Base-by-base conservation (phyloP, 1,284 basidiomycete species). In the Ceratobasidium theobromae region DNA sequence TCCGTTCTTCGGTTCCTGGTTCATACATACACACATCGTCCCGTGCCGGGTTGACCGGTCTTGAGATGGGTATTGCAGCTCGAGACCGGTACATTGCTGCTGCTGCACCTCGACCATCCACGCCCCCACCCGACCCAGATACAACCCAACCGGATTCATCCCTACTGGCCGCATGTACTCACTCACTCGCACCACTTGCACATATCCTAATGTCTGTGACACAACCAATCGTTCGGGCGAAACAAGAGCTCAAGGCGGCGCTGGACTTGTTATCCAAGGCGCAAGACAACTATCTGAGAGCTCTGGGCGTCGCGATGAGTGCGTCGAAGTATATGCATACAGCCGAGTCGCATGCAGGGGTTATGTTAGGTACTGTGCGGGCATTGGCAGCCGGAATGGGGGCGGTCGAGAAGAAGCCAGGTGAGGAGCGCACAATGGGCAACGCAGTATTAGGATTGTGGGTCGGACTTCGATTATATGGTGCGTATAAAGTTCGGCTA, bases 321-420 rank as follows among this genome's bases (percentile, higher is more conserved):
- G 80, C 86, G 1, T 81, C 84, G 18, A 85, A 89, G 69, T 91
- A 89, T 69, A 71, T 87, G 28, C 83, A 88, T 68, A 90, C 88
- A 0, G 82, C 87, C 0, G 79, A 79, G 1, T 81, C 84, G n/a
- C 84, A 89, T 70, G 87, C 88, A 3, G 77, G 80, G 70, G 77
- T 79, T 52, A 86, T 88, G 78, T 75, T 91, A 0, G 78, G 78
- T 12, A 84, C 86, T 1, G 86, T 84, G 54, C 85, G 86, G 70
- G 84, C 85, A 71, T 78, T 91, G 2, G 86, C 84, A 0, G 84
- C 84, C 1, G 87, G 88, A 4, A 79, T 90, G 54, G 87, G 88
- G n/a, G 84, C 83, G 18, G 16, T 40, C 1, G 51, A 54, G 21
- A 25, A 27, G 30, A 27, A 41, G 28, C 48, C 8, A 35, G 62